These are phyloP conservation scores for Aspergillus neoniger DNA, from an alignment of 2,329 filamentous ascomycete species.

Conservation along the genomic window DNA sequence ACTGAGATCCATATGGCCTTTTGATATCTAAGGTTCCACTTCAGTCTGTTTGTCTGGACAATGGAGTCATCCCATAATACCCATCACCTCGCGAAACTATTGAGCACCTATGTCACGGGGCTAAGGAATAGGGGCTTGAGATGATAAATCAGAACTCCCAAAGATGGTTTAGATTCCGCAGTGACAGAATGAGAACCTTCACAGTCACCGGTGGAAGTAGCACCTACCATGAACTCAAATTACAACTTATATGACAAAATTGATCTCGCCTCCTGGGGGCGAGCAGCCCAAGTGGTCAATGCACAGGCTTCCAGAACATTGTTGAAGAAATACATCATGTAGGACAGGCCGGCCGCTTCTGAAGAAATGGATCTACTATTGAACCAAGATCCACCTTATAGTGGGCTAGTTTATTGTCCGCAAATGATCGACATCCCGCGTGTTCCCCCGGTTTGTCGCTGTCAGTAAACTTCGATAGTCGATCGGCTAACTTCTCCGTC, in stretches of 20 bases:
- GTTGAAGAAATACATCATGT: neutral
- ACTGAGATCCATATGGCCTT: slow-evolving; percentile 41
- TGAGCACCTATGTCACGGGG: too few relatives aligned
- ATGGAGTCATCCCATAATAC: neutral
- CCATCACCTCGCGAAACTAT: too few relatives aligned
- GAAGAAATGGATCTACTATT: neutral
- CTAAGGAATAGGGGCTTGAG: too few relatives aligned
- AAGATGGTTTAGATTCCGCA: too few relatives aligned
- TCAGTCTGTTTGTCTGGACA: too few relatives aligned
- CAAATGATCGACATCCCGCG: neutral
- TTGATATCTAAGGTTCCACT: slow-evolving; percentile 21
- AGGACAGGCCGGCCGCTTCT: neutral
- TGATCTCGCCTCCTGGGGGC: neutral
- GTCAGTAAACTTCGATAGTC: neutral
- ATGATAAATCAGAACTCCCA: too few relatives aligned
- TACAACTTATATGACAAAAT: too few relatives aligned
- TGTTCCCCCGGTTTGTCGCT: neutral
- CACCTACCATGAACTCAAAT: too few relatives aligned
- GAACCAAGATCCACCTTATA: neutral
- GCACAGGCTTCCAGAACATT: neutral
- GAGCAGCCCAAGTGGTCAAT: neutral
- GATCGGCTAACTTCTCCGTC: neutral
- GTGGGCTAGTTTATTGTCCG: neutral
- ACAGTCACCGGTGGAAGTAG: too few relatives aligned
- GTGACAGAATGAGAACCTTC: too few relatives aligned